Evolutionary conservation across 306 rosid species (phyloP), one percentile per base, ranked within the genome.

Genomic region (Ormosia semicastrata): DNA sequence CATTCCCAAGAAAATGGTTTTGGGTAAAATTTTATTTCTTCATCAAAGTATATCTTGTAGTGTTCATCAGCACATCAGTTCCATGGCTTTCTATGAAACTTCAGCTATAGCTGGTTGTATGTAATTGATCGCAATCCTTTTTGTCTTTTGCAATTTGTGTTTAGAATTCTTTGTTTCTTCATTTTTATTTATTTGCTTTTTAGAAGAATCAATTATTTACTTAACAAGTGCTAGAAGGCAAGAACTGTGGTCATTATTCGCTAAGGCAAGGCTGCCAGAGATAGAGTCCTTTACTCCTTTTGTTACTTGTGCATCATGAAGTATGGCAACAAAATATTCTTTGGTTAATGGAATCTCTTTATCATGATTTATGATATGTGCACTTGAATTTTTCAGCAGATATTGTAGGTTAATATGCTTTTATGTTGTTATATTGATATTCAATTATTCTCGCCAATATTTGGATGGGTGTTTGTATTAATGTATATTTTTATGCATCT

Each of bases 1-100:
- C 77, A 77, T 95, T 95, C 84, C 98, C 99, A 13, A 90, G 99
- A 89, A 95, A 91, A 88, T 95, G 99, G 99, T 95, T 93, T 90
- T 95, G 99, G 99, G 99, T 95, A 90, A 86, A 52, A 83, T 29
- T 68, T 47, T 77, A 81, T 76, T 34, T 73, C 65, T 80, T 82
- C 59, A n/a, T 81, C n/a, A 40, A 12, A 33, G 73, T 77, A 53
- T 64, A 64, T 71, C 49, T 46, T 39, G 37, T 71, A 81, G 68
- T 60, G 8, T 80, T 79, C 67, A 59, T 64, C 24, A 33, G 8
- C 46, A 41, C 12, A 76, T 59, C 10, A 10, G 33, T 81, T 72
- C 50, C 66, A n/a, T 66, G 64, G 39, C 50, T 66, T 78, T 43
- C 54, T 71, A 66, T 33, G 70, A 63, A 66, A 82, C 71, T 59